phyloP scores from a whole-genome alignment of 192 early-diverging fungal species.

The Diversispora eburnea region DNA sequence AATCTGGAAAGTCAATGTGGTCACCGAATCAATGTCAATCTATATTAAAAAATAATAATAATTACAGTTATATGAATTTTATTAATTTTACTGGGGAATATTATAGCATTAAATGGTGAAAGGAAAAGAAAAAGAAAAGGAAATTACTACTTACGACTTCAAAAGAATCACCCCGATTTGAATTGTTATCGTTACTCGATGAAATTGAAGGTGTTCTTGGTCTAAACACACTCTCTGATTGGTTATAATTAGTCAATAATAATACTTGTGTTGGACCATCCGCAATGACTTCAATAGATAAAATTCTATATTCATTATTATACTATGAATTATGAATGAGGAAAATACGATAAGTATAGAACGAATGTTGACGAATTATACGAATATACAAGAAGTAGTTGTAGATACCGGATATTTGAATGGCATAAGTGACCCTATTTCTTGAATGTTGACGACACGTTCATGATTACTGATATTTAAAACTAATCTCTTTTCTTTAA shows the following conservation, averaged over 20 bases:
- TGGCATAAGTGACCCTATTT: constrained; percentile 85
- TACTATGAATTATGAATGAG: neutral
- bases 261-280: constrained; percentile 66
- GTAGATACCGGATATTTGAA: constrained; percentile 70
- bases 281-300: constrained; percentile 75
- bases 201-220: constrained; percentile 34
- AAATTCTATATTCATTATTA: constrained; percentile 38
- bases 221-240: constrained; percentile 61
- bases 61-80: too few relatives aligned
- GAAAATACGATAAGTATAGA: neutral
- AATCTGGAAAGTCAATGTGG: constrained; percentile 62
- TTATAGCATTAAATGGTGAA: too few relatives aligned
- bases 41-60: constrained; percentile 42
- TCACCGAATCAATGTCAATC: constrained; percentile 48
- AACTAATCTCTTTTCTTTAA: constrained; percentile 67
- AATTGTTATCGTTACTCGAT: neutral
- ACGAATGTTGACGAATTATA: neutral
- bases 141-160: constrained; percentile 21
- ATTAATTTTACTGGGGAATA: too few relatives aligned
- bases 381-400: neutral
- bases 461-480: constrained; percentile 71
- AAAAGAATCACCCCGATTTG: constrained; percentile 8
- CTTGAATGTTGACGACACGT: constrained; percentile 78
- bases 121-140: neutral
- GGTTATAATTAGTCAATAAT: constrained; percentile 62